Conservation (phyloP, 139 green algal species). For the Picochlorum sp. region DNA sequence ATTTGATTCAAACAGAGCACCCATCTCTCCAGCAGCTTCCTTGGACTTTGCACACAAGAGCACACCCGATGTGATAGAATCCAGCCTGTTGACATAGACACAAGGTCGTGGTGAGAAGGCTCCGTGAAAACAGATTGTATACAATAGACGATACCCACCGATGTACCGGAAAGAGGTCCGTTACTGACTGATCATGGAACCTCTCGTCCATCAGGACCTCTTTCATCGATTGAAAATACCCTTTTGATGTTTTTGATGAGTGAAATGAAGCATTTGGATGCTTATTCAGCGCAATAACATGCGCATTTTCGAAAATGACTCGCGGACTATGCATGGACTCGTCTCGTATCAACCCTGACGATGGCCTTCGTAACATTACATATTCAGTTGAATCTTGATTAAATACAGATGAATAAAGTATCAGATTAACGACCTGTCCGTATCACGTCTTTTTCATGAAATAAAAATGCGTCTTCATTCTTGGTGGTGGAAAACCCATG, state of each 20-base stretch:
- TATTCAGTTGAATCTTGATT: too few species aligned
- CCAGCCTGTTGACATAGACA: slow-evolving; percentile 12
- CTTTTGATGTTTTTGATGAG: slow-evolving; percentile 2
- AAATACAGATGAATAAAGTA: too few species aligned
- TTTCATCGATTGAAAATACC: slow-evolving; percentile 9
- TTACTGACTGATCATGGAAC: background rate
- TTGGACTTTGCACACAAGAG: slow-evolving; percentile 20
- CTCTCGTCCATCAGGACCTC: background rate
- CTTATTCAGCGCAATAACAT: background rate
- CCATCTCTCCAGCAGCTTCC: slow-evolving; percentile 11
- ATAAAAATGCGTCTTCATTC: too few species aligned
- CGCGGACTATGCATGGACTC: background rate
- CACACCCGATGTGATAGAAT: slow-evolving; percentile 19
- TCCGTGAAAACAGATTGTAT: too few species aligned
- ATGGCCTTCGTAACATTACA: too few species aligned
- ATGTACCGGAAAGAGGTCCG: background rate
- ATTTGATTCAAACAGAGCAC: slow-evolving; percentile 11
- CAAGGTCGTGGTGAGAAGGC: too few species aligned
- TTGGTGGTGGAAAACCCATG: too few species aligned
- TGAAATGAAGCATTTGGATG: slow-evolving; percentile 2
- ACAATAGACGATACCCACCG: too few species aligned
- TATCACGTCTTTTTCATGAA: too few species aligned
- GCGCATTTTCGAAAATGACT: slow-evolving; percentile 5
- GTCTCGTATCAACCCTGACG: too few species aligned
- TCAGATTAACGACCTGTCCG: too few species aligned